A percentile compares a stretch with the other conserved stretches of the same genome.
These are phyloP conservation scores for Cercospora citrullina DNA, from an alignment of 2,329 filamentous ascomycete genomes.

Conservation along the genomic window DNA sequence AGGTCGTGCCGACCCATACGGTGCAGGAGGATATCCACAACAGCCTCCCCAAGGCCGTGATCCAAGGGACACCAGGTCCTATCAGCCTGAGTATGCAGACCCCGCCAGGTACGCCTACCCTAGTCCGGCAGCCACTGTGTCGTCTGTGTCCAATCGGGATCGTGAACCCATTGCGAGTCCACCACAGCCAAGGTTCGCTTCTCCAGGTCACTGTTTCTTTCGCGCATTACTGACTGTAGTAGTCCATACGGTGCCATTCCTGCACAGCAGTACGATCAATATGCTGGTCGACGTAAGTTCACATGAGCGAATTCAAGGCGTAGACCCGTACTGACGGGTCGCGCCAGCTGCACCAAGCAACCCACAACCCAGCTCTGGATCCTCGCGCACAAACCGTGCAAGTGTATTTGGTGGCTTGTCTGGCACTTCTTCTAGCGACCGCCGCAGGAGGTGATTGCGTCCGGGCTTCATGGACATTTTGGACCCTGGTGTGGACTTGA, in stretches of 20 bases:
- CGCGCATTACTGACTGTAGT: slow-evolving; percentile 30
- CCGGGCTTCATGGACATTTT: not conserved
- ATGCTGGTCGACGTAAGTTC: slow-evolving; percentile 39
- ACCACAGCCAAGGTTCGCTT: slow-evolving; percentile 37
- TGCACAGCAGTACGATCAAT: slow-evolving; percentile 34
- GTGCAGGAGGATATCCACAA: slow-evolving; percentile 27
- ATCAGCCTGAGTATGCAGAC: slow-evolving; percentile 36
- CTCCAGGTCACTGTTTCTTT: slow-evolving; percentile 7
- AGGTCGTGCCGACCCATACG: slow-evolving; percentile 33
- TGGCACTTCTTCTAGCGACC: slow-evolving; percentile 17
- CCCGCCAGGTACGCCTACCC: slow-evolving; percentile 38
- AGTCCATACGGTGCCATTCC: slow-evolving; percentile 34
- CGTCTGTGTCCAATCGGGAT: slow-evolving; percentile 33
- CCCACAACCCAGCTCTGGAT: slow-evolving; percentile 17
- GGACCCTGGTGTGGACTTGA: not conserved
- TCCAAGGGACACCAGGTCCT: slow-evolving; percentile 32
- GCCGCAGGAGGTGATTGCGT: slow-evolving; percentile 20
- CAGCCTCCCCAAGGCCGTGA: slow-evolving; percentile 28
- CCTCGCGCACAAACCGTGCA: slow-evolving; percentile 21
- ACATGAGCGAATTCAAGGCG: slow-evolving; percentile 19
- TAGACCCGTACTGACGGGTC: slow-evolving; percentile 30
- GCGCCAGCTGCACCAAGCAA: slow-evolving; percentile 31
- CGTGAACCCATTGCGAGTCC: slow-evolving; percentile 35
- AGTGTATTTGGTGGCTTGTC: slow-evolving; percentile 26
- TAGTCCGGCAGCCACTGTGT: slow-evolving; percentile 38